Conservation (phyloP, 78 protist species). For the Salpingoeca rosetta region DNA sequence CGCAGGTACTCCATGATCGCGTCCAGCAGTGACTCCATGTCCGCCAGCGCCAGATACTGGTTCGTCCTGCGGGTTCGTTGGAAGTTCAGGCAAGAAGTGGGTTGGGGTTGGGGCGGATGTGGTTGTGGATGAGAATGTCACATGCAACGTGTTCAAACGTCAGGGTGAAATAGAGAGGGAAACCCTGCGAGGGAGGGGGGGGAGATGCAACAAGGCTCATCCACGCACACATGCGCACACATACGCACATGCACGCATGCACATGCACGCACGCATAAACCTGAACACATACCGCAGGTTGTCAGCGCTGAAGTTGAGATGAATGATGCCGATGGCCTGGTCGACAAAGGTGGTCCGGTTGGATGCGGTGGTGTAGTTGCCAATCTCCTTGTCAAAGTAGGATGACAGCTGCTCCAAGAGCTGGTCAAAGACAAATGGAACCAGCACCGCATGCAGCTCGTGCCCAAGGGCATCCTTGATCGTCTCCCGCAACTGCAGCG, state of each 20-base stretch:
- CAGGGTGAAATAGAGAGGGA: too few relatives aligned
- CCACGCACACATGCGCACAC: too few relatives aligned
- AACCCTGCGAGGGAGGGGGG: too few relatives aligned
- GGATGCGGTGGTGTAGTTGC: too few relatives aligned
- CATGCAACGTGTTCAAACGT: background rate
- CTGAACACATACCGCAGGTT: too few relatives aligned
- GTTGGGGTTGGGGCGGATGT: background rate
- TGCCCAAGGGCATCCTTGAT: background rate
- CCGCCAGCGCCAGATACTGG: background rate
- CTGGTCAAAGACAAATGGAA: background rate
- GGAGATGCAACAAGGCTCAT: too few relatives aligned
- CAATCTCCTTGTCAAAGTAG: too few relatives aligned
- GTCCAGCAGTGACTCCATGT: background rate
- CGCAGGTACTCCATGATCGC: background rate
- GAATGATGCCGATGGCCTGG: too few relatives aligned
- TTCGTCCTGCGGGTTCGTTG: background rate
- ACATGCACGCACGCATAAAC: too few relatives aligned
- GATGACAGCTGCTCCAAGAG: too few relatives aligned
- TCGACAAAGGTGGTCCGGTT: too few relatives aligned
- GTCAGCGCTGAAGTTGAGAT: background rate
- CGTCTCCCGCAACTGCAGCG: background rate
- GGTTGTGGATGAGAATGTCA: background rate
- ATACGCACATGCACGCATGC: too few relatives aligned
- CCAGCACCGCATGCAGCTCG: background rate
- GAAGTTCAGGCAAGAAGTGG: background rate